phyloP scores from a whole-genome alignment of 225 moss, liverwort and hornwort genomes.

The Antitrichia curtipendula region DNA sequence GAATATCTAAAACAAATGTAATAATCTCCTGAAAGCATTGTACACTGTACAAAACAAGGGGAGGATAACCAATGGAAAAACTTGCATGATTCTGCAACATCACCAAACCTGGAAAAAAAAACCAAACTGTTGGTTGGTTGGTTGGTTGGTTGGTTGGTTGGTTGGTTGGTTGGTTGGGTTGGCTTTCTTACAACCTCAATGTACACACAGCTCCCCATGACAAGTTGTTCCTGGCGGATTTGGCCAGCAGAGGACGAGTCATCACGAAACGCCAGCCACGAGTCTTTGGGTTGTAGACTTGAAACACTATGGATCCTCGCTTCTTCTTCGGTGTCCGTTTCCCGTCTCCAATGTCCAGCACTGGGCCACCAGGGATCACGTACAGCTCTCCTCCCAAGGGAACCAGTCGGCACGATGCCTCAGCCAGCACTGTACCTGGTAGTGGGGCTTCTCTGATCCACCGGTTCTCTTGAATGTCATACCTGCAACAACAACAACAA shows the following conservation, averaged over 20 bases:
- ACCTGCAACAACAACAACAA: too few species aligned
- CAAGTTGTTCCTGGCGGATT: conserved; percentile 5
- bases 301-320: conserved; percentile 41
- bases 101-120: neutral
- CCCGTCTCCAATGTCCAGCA: conserved; percentile 33
- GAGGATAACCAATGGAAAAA: neutral
- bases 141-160: too few species aligned
- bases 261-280: conserved; percentile 38
- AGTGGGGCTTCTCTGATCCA: conserved; percentile 46
- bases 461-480: conserved; percentile 26
- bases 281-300: conserved; percentile 42
- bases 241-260: conserved; percentile 32
- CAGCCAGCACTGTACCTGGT: conserved; percentile 47
- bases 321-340: conserved; percentile 41
- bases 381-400: conserved; percentile 51
- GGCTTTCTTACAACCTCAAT: conserved; percentile 22
- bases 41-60: conserved; percentile 18
- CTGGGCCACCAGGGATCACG: conserved; percentile 53
- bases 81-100: neutral
- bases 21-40: conserved; percentile 2
- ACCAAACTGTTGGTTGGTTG: neutral
- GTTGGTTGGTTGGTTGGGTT: too few species aligned
- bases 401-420: conserved; percentile 47
- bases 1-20: neutral
- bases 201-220: conserved; percentile 56